Percentiles rank a stretch among this genome's conserved stretches.
These are phyloP conservation scores for Thymus quinquecostatus DNA, from an alignment of 257 asterid genomes.

Conservation along the genomic window DNA sequence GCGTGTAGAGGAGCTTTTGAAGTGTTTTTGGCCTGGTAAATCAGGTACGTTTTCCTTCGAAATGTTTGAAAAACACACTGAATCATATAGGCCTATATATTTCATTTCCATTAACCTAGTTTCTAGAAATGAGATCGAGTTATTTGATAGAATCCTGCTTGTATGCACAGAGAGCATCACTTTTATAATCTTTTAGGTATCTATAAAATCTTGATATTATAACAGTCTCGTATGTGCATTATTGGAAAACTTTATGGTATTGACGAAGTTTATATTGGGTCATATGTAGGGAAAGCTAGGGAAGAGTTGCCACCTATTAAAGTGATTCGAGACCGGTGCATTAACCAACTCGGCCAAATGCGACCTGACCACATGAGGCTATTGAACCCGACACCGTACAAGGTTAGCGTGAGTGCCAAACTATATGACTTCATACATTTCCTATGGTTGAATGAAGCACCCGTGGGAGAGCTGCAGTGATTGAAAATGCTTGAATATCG, in stretches of 20 bases:
- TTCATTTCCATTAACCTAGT: background rate
- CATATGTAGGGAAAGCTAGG: constrained; percentile 56
- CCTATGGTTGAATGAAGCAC: constrained; percentile 97
- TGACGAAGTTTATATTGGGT: background rate
- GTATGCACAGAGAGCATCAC: background rate
- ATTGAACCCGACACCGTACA: constrained; percentile 98
- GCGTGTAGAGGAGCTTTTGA: constrained; percentile 84
- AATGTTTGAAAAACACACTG: background rate
- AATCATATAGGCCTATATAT: background rate
- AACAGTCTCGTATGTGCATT: background rate
- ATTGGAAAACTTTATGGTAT: background rate
- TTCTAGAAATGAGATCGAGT: background rate
- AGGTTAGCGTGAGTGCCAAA: constrained; percentile 96
- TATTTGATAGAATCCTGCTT: background rate
- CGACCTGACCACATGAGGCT: constrained; percentile 97
- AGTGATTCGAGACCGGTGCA: constrained; percentile 70
- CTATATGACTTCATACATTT: constrained; percentile 92
- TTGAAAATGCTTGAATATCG: background rate
- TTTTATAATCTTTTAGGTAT: background rate
- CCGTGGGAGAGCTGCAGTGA: constrained; percentile 94
- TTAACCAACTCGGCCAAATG: constrained; percentile 79
- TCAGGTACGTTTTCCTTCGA: constrained; percentile 53
- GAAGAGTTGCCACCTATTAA: constrained; percentile 67
- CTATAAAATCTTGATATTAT: background rate
- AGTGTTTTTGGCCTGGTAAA: constrained; percentile 88